Conservation (phyloP, 306 rosid genomes). For the Ceratonia siliqua region DNA sequence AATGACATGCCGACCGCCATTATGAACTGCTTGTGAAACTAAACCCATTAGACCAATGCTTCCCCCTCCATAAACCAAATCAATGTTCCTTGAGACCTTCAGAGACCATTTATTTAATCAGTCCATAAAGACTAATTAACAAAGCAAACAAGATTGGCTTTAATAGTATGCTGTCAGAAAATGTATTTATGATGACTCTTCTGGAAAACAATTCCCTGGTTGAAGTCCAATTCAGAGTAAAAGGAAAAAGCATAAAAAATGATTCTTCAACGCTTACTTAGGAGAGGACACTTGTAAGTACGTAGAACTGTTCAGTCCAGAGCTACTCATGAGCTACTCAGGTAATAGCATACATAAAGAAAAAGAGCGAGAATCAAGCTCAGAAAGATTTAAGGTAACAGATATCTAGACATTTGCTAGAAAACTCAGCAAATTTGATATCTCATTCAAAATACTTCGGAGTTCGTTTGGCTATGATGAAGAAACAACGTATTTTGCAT, state of each 20-base stretch:
- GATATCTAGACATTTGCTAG: not conserved
- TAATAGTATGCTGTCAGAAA: slow-evolving; percentile 24
- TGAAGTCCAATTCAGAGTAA: slow-evolving; percentile 3
- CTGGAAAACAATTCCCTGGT: slow-evolving; percentile 16
- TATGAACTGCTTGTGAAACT: slow-evolving; percentile 99
- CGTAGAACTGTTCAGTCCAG: slow-evolving; percentile 11
- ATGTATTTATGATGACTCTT: slow-evolving; percentile 29
- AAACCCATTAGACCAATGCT: slow-evolving; percentile 99
- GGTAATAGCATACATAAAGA: not conserved
- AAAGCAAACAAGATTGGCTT: slow-evolving; percentile 7
- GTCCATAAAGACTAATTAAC: slow-evolving; percentile 15
- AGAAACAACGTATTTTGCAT: slow-evolving; percentile 23
- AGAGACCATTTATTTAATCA: slow-evolving; percentile 34
- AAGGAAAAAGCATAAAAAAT: slow-evolving; percentile 13
- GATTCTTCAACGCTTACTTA: slow-evolving; percentile 21
- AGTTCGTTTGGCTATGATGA: slow-evolving; percentile 4
- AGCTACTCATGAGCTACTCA: slow-evolving; percentile 1
- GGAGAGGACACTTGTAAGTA: slow-evolving; percentile 28
- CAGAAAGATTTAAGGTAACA: not conserved
- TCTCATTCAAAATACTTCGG: slow-evolving; percentile 13
- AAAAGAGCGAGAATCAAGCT: not conserved
- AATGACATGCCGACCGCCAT: slow-evolving; percentile 97
- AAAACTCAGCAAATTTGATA: not conserved
- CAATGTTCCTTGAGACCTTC: slow-evolving; percentile 92
- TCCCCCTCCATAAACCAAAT: slow-evolving; percentile 98